Evolutionary conservation across 148 eudicot species (phyloP), one percentile per base, ranked within the genome.

Genomic region (Vaccinium corymbosum): DNA sequence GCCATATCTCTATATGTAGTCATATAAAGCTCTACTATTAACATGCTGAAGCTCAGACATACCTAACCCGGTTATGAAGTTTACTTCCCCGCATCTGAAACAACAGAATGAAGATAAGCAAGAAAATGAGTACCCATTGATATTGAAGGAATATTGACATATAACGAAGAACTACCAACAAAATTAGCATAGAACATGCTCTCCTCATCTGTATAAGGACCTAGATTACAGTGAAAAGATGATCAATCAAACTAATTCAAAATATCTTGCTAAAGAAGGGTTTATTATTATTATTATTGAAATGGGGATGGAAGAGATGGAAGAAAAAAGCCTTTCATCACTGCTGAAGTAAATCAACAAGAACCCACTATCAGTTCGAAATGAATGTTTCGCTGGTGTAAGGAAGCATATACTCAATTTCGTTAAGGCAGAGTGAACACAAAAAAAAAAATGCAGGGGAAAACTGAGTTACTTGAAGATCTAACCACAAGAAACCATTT

Each of bases 21-120:
- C 19, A 73, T 73, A 73, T 15, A 73, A 22, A 42, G 0, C 25
- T 42, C 3, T 7, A 78, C 13, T 5, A 75, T 32, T 32, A 75
- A 14, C 12, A 46, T 8, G 56, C 50, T 50, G 76, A 38, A 76
- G n/a, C 25, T 56, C 11, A 55, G 78, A 75, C 88, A 59, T 90
- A 97, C 99, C 99, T 97, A 85, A 89, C 93, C 27, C 99, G 93
- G 80, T 91, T 97, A 79, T 97, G 99, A 87, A 97, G 99, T 89
- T 94, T 97, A 91, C 98, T 90, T 78, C 93, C 94, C 68, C 99
- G 94, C 89, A 97, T 92, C 99, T 97, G 93, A 83, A 87, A 84
- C 68, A 70, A 50, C 75, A 85, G 22, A 80, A 86, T 73, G 56
- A 83, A 35, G 19, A 80, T 81, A 81, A 50, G n/a, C 46, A 74